Evolutionary conservation across 2,329 filamentous ascomycete species (phyloP).

Genomic region (Amauroascus niger): DNA sequence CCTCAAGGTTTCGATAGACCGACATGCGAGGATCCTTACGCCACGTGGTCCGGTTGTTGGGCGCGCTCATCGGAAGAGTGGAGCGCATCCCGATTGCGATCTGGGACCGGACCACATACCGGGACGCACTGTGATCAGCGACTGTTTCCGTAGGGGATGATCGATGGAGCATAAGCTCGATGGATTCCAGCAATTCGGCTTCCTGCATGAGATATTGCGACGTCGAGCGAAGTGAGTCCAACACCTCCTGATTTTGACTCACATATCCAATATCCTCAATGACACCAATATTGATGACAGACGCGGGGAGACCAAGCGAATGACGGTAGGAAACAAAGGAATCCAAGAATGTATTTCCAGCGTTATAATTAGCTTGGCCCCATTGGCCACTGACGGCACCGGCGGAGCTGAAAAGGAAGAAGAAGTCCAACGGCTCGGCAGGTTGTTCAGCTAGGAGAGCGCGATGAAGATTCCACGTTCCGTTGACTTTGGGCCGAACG

Average conservation of each 20-base stretch:
- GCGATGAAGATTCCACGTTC: no score
- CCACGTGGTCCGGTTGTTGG: neutral
- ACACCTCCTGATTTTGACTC: neutral
- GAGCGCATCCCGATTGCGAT: neutral
- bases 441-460: neutral
- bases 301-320: neutral
- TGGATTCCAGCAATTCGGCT: neutral
- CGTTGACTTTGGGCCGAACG: no score
- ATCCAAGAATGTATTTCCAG: constrained; percentile 15
- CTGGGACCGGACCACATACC: no score
- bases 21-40: neutral
- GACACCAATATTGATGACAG: constrained; percentile 3
- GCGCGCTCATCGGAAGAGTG: neutral
- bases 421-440: constrained; percentile 20
- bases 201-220: neutral
- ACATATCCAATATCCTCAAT: constrained; percentile 4
- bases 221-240: neutral
- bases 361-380: constrained; percentile 13
- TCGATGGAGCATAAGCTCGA: neutral
- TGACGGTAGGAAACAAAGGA: constrained; percentile 16
- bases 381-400: constrained; percentile 6
- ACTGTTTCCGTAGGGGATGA: no score
- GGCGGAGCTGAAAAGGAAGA: constrained; percentile 16
- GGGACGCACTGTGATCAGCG: no score
- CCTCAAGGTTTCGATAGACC: neutral